phyloP scores from a whole-genome alignment of 495 filamentous ascomycete genomes.

The Penicillium antarcticum region DNA sequence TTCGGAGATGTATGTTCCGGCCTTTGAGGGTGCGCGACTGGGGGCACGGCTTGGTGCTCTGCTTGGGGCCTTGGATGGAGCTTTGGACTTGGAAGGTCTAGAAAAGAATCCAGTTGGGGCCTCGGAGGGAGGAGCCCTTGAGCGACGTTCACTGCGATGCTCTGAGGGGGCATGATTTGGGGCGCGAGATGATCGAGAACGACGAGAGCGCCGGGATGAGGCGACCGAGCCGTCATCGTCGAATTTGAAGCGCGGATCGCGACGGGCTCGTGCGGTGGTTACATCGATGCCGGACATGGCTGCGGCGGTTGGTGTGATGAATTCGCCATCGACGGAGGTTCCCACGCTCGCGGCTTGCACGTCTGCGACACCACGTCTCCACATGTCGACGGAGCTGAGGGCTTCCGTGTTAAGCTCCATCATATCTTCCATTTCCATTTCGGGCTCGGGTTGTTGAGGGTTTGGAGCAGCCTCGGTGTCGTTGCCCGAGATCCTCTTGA shows the following conservation, averaged over 20 bases:
- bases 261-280: constrained; percentile 29
- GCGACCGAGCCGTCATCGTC: constrained; percentile 36
- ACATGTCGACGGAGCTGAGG: constrained; percentile 69
- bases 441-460: background rate
- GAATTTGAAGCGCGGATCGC: constrained; percentile 40
- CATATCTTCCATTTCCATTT: constrained; percentile 52
- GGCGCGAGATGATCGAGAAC: constrained; percentile 26
- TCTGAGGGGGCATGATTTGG: constrained; percentile 11
- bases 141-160: constrained; percentile 16
- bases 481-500: constrained; percentile 69
- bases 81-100: constrained; percentile 16
- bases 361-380: constrained; percentile 83
- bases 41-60: constrained; percentile 5
- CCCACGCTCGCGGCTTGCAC: constrained; percentile 53
- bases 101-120: constrained; percentile 16
- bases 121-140: constrained; percentile 9
- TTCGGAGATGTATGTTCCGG: constrained; percentile 27
- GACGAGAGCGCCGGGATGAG: constrained; percentile 37
- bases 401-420: constrained; percentile 53
- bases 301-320: constrained; percentile 76
- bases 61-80: constrained; percentile 13
- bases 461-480: background rate
- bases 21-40: constrained; percentile 13
- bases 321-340: constrained; percentile 78
- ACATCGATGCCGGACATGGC: constrained; percentile 53